These are phyloP conservation scores for Zygnema circumcarinatum DNA, from an alignment of 139 green algal species.

Conservation along the genomic window DNA sequence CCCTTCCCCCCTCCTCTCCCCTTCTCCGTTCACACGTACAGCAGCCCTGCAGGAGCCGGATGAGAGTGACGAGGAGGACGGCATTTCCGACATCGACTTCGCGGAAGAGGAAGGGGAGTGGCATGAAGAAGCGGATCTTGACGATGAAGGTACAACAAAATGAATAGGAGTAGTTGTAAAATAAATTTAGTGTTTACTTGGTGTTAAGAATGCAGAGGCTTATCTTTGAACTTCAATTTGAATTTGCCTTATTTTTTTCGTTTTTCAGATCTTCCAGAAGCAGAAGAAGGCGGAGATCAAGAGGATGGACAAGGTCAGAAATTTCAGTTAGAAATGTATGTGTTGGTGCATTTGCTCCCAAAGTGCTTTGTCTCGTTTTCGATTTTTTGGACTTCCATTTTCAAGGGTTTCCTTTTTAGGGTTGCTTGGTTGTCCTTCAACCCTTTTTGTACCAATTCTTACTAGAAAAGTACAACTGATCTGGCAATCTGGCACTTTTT, in stretches of 20 bases:
- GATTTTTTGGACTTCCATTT: too few species aligned
- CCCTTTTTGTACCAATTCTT: background rate
- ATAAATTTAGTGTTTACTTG: background rate
- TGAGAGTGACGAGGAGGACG: conserved; percentile 16
- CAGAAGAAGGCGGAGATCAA: too few species aligned
- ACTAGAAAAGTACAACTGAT: background rate
- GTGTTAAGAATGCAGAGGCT: background rate
- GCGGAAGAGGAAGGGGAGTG: conserved; percentile 34
- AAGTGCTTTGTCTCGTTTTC: too few species aligned
- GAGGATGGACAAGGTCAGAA: too few species aligned
- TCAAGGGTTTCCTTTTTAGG: too few species aligned
- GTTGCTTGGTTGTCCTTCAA: background rate
- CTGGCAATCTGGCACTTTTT: background rate
- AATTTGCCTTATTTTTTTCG: too few species aligned
- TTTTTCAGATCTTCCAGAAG: too few species aligned
- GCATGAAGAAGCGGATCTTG: conserved; percentile 33
- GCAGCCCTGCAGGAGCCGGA: background rate
- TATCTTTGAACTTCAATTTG: background rate
- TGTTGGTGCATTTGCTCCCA: too few species aligned
- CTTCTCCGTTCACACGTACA: background rate
- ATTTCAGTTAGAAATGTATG: too few species aligned
- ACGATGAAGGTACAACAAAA: background rate
- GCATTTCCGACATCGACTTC: conserved; percentile 16
- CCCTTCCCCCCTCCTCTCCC: background rate
- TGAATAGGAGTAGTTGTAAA: background rate